A percentile compares a stretch with the other conserved stretches of the same genome.
phyloP scores from a whole-genome alignment of 139 green algal genomes.

The Microglena sp. region DNA sequence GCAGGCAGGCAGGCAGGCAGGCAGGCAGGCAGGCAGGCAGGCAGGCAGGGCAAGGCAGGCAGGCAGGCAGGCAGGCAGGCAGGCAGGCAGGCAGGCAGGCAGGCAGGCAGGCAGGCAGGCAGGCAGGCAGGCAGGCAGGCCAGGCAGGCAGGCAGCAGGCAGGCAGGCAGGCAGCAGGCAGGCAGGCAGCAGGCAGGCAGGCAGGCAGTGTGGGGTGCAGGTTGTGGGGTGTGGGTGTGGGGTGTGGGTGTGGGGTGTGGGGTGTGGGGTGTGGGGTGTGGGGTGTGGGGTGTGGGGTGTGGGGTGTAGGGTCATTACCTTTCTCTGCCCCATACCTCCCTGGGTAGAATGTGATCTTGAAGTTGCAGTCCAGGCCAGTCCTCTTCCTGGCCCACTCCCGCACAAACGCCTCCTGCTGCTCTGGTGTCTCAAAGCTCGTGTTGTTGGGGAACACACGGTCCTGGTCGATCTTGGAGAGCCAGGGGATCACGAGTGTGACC shows the following conservation, averaged over 20 bases:
- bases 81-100: constrained; percentile 16
- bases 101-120: neutral
- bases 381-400: constrained; percentile 80
- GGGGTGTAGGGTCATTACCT: neutral
- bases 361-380: constrained; percentile 45
- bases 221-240: no score
- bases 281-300: neutral
- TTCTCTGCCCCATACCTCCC: constrained; percentile 13
- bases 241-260: no score
- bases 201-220: no score
- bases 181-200: no score
- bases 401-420: constrained; percentile 62
- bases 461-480: constrained; percentile 84
- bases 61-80: constrained; percentile 16
- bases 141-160: no score
- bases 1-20: no score
- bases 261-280: no score
- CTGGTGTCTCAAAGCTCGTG: constrained; percentile 5
- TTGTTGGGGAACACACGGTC: constrained; percentile 71
- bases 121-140: neutral
- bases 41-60: no score
- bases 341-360: constrained; percentile 90
- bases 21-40: no score
- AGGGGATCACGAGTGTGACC: constrained; percentile 53
- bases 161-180: no score